phyloP scores from a whole-genome alignment of 495 filamentous ascomycete genomes.

The Monascus purpureus region DNA sequence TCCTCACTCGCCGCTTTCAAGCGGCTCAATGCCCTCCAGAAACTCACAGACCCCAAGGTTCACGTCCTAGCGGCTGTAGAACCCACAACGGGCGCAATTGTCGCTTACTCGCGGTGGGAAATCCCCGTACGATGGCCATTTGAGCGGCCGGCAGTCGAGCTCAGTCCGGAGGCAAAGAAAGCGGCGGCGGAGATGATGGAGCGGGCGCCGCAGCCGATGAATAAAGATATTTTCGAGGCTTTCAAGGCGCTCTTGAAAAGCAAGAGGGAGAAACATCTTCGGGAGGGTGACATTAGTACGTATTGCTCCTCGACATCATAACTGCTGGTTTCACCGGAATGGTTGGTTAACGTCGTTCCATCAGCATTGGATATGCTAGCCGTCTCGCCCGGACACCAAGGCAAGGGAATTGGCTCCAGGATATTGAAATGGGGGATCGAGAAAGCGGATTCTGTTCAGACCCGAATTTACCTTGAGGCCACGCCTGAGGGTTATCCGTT shows the following conservation, averaged over 20 bases:
- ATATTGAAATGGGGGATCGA: slow-evolving; percentile 36
- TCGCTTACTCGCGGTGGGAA: slow-evolving; percentile 11
- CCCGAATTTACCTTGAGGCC: slow-evolving; percentile 41
- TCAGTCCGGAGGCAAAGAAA: slow-evolving; percentile 8
- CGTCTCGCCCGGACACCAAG: slow-evolving; percentile 29
- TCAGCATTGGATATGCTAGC: slow-evolving; percentile 14
- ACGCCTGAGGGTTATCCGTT: slow-evolving; percentile 34
- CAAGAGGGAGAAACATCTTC: slow-evolving; percentile 6
- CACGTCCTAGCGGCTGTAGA: slow-evolving; percentile 13
- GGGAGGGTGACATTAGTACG: slow-evolving; percentile 13
- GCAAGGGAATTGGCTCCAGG: slow-evolving; percentile 33
- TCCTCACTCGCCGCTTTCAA: slow-evolving; percentile 7
- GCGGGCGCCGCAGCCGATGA: slow-evolving; percentile 12
- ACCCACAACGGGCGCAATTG: slow-evolving; percentile 5
- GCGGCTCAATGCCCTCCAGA: slow-evolving; percentile 10
- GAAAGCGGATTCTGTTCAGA: slow-evolving; percentile 30
- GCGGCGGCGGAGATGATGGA: slow-evolving; percentile 5
- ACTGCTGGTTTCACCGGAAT: background rate
- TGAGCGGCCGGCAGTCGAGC: background rate
- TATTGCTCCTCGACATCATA: background rate
- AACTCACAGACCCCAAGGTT: slow-evolving; percentile 11
- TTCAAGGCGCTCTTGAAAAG: slow-evolving; percentile 8
- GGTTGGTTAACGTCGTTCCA: background rate
- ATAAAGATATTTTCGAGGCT: slow-evolving; percentile 3
- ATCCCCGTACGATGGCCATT: slow-evolving; percentile 7